Percentiles rank a stretch among this genome's conserved stretches.
These are phyloP conservation scores for Boletus huronensis DNA, from an alignment of 768 basidiomycete species.

Conservation along the genomic window DNA sequence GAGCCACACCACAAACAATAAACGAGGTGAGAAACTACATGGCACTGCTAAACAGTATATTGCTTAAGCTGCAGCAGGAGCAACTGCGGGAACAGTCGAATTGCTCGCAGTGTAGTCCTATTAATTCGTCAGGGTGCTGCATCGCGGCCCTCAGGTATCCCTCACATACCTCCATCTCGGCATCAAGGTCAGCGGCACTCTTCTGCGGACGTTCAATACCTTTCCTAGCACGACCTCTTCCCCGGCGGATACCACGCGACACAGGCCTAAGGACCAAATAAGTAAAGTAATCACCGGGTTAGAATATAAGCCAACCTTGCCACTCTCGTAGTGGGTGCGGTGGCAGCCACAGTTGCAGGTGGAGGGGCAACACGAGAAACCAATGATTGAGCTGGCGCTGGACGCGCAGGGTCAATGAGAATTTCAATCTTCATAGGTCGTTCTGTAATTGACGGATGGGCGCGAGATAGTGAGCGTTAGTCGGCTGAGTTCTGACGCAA, in stretches of 20 bases:
- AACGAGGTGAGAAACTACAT: not conserved
- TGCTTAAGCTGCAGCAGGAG: conserved; percentile 37
- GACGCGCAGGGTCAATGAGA: conserved; percentile 78
- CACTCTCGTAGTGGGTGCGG: conserved; percentile 21
- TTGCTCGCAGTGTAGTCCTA: conserved; percentile 71
- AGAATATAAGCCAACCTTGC: conserved; percentile 33
- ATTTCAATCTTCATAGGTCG: conserved; percentile 99
- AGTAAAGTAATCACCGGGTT: not conserved
- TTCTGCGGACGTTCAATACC: conserved; percentile 62
- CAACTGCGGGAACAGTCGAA: conserved; percentile 41
- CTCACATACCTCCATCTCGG: conserved; percentile 89
- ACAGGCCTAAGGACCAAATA: conserved; percentile 25
- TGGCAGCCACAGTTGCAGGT: conserved; percentile 31
- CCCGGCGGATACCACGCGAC: conserved; percentile 45
- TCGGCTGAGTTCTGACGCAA: conserved; percentile 34
- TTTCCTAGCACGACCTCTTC: conserved; percentile 44
- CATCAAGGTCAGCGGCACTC: conserved; percentile 87
- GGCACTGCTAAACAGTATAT: conserved; percentile 1
- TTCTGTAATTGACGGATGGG: conserved; percentile 54
- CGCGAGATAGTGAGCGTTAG: conserved; percentile 35
- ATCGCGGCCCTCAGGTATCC: not conserved
- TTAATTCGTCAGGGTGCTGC: not conserved
- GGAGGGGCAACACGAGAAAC: conserved; percentile 83
- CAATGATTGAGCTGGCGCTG: conserved; percentile 60
- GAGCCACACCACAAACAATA: conserved; percentile 7